Evolutionary conservation across 495 filamentous ascomycete genomes (phyloP), one percentile per base, ranked within the genome.

Genomic region (Aspergillus bertholletiae): DNA sequence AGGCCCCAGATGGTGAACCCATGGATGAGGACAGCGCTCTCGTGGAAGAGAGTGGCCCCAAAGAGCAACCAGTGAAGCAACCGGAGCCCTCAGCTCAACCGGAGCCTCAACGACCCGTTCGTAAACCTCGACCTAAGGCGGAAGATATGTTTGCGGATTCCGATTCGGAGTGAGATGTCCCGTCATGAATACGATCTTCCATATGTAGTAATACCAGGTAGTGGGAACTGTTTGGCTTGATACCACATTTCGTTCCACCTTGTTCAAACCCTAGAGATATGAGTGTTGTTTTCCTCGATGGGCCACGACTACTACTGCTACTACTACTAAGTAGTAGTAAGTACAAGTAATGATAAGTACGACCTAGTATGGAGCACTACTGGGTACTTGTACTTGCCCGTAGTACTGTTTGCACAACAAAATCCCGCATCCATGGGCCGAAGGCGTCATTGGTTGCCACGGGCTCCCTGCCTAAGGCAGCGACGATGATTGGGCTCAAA

Each of bases 61-160:
- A 56, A 28, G 48, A 54, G 15, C 51, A 66, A 5, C 44, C 44
- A 22, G 45, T 60, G 24, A 53, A 68, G 43, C 53, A 56, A 26
- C 47, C 51, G 40, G 53, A 69, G 13, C 53, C 61, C 18, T 50
- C 64, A 15, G 58, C 55, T 21, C 66, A 65, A 22, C 41, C 64
- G 5, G 61, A 64, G 26, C 57, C 47, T 44, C 67, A 63, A 30
- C 58, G 64, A 43, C 60, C 69, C 56, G 52, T 53, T 46, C 72
- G 73, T 56, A 77, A 74, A 60, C 82, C 81, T 58, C 83, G 92
- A 46, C 89, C 90, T 66, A 89, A 84, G 57, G 92, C 92, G 4
- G 90, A 90, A 63, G 92, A 97, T 64, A 96, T 97, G 91, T 97
- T 96, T 82, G 92, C 88, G 15, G 87, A 82, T 62, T 84, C 80